Conservation (phyloP, 2,329 filamentous ascomycete species). For the Tolypocladium nubicola region DNA sequence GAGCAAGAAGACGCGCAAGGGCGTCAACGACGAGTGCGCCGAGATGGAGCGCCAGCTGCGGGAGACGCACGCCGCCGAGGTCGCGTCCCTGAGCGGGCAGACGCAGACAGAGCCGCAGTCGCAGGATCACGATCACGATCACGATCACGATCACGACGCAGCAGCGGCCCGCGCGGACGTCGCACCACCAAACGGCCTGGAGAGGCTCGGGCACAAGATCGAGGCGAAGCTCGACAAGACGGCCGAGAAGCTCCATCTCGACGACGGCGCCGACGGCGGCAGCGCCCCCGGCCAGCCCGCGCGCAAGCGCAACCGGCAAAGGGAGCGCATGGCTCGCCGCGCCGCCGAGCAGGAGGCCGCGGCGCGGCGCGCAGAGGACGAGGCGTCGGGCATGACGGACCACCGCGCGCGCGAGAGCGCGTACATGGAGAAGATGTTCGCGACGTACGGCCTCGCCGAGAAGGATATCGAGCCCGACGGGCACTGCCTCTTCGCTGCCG, state of each 20-base stretch:
- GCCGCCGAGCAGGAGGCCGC: conserved; percentile 73
- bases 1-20: conserved; percentile 74
- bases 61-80: conserved; percentile 55
- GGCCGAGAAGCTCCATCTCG: background rate
- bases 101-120: conserved; percentile 5
- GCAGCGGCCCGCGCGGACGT: background rate
- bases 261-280: background rate
- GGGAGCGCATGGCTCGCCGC: conserved; percentile 79
- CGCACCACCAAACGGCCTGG: background rate
- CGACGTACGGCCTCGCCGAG: conserved; percentile 54
- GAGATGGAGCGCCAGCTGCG: conserved; percentile 55
- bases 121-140: too few relatives aligned
- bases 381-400: conserved; percentile 67
- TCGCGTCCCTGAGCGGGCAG: conserved; percentile 30
- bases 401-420: conserved; percentile 58
- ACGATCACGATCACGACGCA: background rate
- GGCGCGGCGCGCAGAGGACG: conserved; percentile 56
- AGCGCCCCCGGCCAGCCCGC: background rate
- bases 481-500: conserved; percentile 86
- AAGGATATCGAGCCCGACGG: conserved; percentile 80
- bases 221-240: conserved; percentile 6
- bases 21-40: conserved; percentile 67
- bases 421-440: conserved; percentile 59
- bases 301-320: conserved; percentile 83
- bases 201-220: background rate